These are phyloP conservation scores for Populus hybrid DNA, from an alignment of 441 rosid genomes.

Conservation along the genomic window DNA sequence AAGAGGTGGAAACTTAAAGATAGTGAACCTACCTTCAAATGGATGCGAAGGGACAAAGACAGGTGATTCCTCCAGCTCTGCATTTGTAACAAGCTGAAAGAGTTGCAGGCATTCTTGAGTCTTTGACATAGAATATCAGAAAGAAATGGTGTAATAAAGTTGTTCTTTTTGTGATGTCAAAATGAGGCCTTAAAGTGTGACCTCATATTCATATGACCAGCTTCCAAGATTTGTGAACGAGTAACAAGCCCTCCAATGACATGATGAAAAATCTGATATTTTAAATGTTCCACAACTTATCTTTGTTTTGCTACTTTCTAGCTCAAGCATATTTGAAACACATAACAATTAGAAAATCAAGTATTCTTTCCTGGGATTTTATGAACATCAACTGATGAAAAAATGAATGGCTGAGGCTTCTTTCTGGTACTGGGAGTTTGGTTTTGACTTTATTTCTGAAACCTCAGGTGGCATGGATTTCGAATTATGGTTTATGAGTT, in stretches of 20 bases:
- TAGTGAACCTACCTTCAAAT: conserved; percentile 31
- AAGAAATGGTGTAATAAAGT: not conserved
- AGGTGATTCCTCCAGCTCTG: conserved; percentile 50
- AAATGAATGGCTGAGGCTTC: not conserved
- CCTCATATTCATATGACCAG: not conserved
- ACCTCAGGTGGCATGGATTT: not conserved
- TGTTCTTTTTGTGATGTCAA: not conserved
- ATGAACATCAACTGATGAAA: not conserved
- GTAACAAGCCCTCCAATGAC: not conserved
- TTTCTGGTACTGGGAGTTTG: not conserved
- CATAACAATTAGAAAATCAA: not conserved
- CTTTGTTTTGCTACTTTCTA: not conserved
- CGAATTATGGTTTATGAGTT: not conserved
- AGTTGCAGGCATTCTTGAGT: not conserved
- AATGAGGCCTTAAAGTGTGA: not conserved
- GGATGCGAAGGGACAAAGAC: conserved; percentile 50
- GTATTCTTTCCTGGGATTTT: not conserved
- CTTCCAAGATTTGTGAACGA: not conserved
- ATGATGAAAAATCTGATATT: not conserved
- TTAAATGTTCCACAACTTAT: not conserved
- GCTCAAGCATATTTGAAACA: not conserved
- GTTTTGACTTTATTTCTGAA: not conserved
- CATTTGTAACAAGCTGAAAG: conserved; percentile 51
- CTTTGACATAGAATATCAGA: not conserved
- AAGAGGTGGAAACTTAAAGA: not conserved